phyloP scores from a whole-genome alignment of 495 filamentous ascomycete genomes.

The Staphylotrichum longicolle region DNA sequence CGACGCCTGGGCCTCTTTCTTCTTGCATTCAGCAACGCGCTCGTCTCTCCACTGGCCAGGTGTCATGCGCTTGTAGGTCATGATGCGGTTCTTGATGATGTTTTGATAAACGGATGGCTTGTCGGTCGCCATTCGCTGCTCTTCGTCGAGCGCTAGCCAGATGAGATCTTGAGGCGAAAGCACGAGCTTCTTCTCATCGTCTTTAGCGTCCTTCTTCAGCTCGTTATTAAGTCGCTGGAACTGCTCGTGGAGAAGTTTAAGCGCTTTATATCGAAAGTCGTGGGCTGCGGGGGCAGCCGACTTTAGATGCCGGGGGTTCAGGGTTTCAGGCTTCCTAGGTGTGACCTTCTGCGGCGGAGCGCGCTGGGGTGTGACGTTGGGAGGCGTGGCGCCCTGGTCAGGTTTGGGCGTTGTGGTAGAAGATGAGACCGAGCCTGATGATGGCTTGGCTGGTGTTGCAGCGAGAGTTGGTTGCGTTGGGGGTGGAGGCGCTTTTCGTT shows the following conservation, averaged over 20 bases:
- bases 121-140: conserved; percentile 70
- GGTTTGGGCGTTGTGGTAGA: conserved; percentile 3
- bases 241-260: conserved; percentile 72
- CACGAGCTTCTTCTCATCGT: conserved; percentile 46
- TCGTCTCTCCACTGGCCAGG: conserved; percentile 63
- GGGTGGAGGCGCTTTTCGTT: conserved; percentile 24
- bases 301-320: conserved; percentile 80
- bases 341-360: conserved; percentile 16
- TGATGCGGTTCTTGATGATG: conserved; percentile 74
- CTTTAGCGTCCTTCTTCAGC: conserved; percentile 49
- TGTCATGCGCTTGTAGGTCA: conserved; percentile 68
- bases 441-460: conserved; percentile 1
- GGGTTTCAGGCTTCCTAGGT: conserved; percentile 46
- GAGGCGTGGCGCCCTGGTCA: conserved; percentile 2
- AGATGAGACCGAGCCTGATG: neutral
- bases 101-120: conserved; percentile 71
- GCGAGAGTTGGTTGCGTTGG: conserved; percentile 1
- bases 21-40: conserved; percentile 31
- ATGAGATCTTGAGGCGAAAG: conserved; percentile 70
- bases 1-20: conserved; percentile 28
- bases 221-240: conserved; percentile 71
- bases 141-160: conserved; percentile 75
- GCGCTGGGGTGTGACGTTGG: neutral
- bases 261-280: conserved; percentile 60
- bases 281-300: conserved; percentile 66